Conservation (phyloP, 495 filamentous ascomycete species). For the Daldinia decipiens region DNA sequence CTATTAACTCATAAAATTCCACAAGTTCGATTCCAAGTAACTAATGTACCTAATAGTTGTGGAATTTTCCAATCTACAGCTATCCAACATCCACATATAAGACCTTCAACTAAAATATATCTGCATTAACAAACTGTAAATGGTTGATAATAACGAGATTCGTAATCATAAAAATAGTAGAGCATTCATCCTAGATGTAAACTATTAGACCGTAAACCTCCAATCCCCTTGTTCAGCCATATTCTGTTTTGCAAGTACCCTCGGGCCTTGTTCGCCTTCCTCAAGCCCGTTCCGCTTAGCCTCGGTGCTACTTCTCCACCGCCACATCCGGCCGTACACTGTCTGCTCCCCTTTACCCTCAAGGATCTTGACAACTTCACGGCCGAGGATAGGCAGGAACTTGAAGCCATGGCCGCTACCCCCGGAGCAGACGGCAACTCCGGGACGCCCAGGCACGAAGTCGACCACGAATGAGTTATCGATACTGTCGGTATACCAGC, state of each 20-base stretch:
- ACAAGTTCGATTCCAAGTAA: no score
- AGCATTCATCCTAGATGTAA: neutral
- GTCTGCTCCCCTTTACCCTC: conserved; percentile 44
- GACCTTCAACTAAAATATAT: no score
- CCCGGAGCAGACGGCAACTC: conserved; percentile 77
- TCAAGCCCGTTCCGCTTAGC: conserved; percentile 47
- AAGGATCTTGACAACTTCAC: conserved; percentile 68
- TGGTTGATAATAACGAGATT: neutral
- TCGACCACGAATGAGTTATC: conserved; percentile 72
- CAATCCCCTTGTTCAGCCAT: conserved; percentile 48
- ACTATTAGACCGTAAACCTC: conserved; percentile 29
- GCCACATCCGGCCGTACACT: conserved; percentile 49
- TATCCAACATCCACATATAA: no score
- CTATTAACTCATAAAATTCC: no score
- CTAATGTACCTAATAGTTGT: no score
- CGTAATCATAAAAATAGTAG: no score
- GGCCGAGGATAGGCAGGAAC: conserved; percentile 81
- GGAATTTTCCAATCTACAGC: no score
- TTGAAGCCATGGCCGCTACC: conserved; percentile 84
- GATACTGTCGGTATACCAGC: conserved; percentile 77
- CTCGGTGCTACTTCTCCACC: conserved; percentile 39
- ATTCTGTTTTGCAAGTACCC: conserved; percentile 45
- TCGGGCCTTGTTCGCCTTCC: conserved; percentile 48
- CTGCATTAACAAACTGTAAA: neutral
- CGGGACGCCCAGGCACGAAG: conserved; percentile 67